Base-by-base conservation (phyloP, 2,329 filamentous ascomycete species). In the Aurifilum marmelostoma region DNA sequence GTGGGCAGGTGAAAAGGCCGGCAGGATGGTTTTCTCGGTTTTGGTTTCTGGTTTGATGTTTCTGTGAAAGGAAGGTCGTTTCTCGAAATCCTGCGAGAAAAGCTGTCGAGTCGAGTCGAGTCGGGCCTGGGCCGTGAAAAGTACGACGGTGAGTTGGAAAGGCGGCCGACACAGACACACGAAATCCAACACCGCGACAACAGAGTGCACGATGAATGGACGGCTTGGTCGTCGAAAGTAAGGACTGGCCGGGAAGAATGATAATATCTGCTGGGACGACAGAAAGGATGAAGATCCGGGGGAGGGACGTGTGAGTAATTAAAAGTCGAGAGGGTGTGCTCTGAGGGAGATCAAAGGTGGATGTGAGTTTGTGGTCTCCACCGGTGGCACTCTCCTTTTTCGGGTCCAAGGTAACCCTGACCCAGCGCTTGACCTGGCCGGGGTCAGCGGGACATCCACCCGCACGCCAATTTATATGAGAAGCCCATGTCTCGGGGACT, bases 11-110 rank as follows among this genome's bases (percentile, higher is more conserved):
- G 27, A n/a, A 18, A 24, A 24, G 27, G 24, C 39, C 37, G 34
- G 32, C 9, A 43, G 39, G 39, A 29, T 32, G 39, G 39, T 12
- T n/a, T 43, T 27, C 32, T 34, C 4, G 34, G 34, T 34, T 63
- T 6, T 27, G 50, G 61, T 8, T 29, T 37, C 27, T 37, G 21
- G 8, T 63, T 3, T 24, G 43, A 41, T 27, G 14, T 24, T 50
- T 43, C 61, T 63, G 61, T 18, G 41, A 63, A 63, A 63, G 61
- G 61, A 63, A 63, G 61, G 61, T 63, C 39, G 61, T 43, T 54
- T 63, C 61, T 63, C 61, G 61, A 41, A 50, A 50, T 43, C 61
- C 61, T 50, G 61, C 61, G 61, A 63, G 61, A 63, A 63, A n/a
- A n/a, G n/a, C n/a, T n/a, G n/a, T n/a, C n/a, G n/a, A n/a, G n/a